phyloP scores from a whole-genome alignment of 2,329 filamentous ascomycete genomes.

The Fusarium lyarnte region DNA sequence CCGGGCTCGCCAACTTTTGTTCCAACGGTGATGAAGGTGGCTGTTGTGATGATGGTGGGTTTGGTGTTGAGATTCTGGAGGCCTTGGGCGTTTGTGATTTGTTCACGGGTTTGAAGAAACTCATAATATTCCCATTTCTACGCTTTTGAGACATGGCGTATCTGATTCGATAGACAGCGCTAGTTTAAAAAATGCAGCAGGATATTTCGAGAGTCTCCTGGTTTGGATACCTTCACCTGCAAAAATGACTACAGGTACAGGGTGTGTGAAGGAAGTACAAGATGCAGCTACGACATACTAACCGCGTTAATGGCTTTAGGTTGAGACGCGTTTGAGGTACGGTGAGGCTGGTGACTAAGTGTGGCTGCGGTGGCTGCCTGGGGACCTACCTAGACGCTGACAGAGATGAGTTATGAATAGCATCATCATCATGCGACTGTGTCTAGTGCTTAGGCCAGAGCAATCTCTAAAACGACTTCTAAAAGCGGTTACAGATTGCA shows the following conservation, averaged over 20 bases:
- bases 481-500: background rate
- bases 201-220: background rate
- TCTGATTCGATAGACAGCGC: background rate
- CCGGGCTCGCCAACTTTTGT: slow-evolving; percentile 40
- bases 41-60: slow-evolving; percentile 32
- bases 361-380: slow-evolving; percentile 19
- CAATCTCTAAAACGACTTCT: background rate
- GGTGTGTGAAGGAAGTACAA: slow-evolving; percentile 12
- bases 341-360: background rate
- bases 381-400: background rate
- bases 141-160: slow-evolving; percentile 37
- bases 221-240: background rate
- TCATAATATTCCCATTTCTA: slow-evolving; percentile 49
- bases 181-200: background rate
- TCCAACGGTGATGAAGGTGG: slow-evolving; percentile 41
- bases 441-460: background rate
- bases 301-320: slow-evolving; percentile 28
- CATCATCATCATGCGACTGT: background rate
- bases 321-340: slow-evolving; percentile 13
- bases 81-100: slow-evolving; percentile 23
- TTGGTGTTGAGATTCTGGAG: slow-evolving; percentile 6
- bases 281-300: slow-evolving; percentile 1
- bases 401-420: background rate
- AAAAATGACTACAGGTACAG: slow-evolving; percentile 2
- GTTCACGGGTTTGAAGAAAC: slow-evolving; percentile 51